A percentile compares a stretch with the other conserved stretches of the same genome.
phyloP scores from a whole-genome alignment of 2,329 filamentous ascomycete genomes.

The Colletotrichum lindemuthianum region DNA sequence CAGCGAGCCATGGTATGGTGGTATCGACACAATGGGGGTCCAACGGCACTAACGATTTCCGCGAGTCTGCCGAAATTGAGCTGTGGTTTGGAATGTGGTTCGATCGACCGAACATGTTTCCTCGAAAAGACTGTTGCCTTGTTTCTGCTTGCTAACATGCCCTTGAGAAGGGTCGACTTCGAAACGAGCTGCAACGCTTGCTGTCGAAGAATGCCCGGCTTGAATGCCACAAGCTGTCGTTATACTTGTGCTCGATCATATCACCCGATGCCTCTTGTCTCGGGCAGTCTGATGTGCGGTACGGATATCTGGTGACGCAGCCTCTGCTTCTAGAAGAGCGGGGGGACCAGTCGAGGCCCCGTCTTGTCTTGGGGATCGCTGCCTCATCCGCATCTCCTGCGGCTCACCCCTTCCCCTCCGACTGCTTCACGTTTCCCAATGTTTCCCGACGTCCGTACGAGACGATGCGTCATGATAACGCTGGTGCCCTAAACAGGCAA shows the following conservation, averaged over 20 bases:
- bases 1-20: constrained; percentile 8
- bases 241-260: constrained; percentile 21
- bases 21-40: not conserved
- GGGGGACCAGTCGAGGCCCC: constrained; percentile 8
- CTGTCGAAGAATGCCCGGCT: constrained; percentile 19
- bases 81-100: constrained; percentile 17
- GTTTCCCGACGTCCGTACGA: constrained; percentile 24
- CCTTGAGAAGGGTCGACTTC: constrained; percentile 1
- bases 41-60: not conserved
- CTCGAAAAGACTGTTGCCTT: constrained; percentile 1
- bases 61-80: constrained; percentile 20
- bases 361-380: constrained; percentile 12
- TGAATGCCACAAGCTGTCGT: constrained; percentile 20
- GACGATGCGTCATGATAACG: constrained; percentile 32
- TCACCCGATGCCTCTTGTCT: constrained; percentile 7
- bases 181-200: constrained; percentile 18
- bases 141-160: constrained; percentile 5
- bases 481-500: constrained; percentile 25
- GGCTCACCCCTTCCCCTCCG: constrained; percentile 13
- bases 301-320: constrained; percentile 9
- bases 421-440: constrained; percentile 29
- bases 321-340: constrained; percentile 32
- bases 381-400: not conserved
- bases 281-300: constrained; percentile 14
- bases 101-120: constrained; percentile 15